Conservation (phyloP, 495 filamentous ascomycete genomes). For the Hypomontagnella submonticulosa region DNA sequence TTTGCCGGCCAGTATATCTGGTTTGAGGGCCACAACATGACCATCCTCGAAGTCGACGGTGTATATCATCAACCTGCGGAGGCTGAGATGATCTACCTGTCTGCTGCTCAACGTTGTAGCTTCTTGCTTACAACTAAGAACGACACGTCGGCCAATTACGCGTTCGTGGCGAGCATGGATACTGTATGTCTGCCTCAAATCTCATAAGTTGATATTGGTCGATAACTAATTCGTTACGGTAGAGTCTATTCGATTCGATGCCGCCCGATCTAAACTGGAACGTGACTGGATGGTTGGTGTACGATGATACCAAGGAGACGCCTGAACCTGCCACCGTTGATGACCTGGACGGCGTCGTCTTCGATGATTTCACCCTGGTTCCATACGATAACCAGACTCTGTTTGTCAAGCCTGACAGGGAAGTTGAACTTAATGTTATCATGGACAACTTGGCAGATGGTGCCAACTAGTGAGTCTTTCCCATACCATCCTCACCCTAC, state of each 20-base stretch:
- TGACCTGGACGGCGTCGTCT: slow-evolving; percentile 63
- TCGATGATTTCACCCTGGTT: slow-evolving; percentile 78
- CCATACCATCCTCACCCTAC: not conserved
- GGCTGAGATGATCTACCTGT: slow-evolving; percentile 71
- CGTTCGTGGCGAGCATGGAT: slow-evolving; percentile 72
- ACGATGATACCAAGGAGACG: slow-evolving; percentile 68
- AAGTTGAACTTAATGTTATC: slow-evolving; percentile 70
- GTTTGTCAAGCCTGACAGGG: slow-evolving; percentile 67
- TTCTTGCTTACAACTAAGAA: slow-evolving; percentile 75
- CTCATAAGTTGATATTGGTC: not conserved
- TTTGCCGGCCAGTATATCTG: slow-evolving; percentile 77
- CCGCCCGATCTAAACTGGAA: slow-evolving; percentile 76
- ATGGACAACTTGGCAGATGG: slow-evolving; percentile 80
- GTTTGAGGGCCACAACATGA: slow-evolving; percentile 77
- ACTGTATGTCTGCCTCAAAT: slow-evolving; percentile 53
- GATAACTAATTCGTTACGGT: slow-evolving; percentile 18
- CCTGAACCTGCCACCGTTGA: slow-evolving; percentile 66
- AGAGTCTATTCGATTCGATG: slow-evolving; percentile 76
- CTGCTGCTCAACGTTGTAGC: slow-evolving; percentile 76
- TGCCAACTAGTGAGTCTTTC: slow-evolving; percentile 71
- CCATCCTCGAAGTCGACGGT: slow-evolving; percentile 67
- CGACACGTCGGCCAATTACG: slow-evolving; percentile 71
- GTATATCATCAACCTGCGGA: slow-evolving; percentile 68
- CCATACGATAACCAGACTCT: slow-evolving; percentile 71
- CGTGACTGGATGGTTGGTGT: slow-evolving; percentile 82